Evolutionary conservation across 371 early-diverging fungal species (phyloP).

Genomic region (Mucor indicus): DNA sequence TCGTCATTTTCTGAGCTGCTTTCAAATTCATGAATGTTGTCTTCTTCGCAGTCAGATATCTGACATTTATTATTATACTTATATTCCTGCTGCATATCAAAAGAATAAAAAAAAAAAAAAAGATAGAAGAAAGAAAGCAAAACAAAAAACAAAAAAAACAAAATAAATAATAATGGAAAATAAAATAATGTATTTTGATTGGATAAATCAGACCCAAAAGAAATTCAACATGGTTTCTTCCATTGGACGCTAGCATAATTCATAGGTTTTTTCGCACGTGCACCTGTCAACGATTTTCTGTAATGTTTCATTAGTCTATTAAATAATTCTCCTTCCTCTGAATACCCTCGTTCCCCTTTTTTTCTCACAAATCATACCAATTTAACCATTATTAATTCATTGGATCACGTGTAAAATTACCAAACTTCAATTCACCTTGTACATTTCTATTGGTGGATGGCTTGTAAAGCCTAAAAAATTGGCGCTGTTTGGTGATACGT

Average conservation of each 20-base stretch:
- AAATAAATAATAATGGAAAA: not conserved
- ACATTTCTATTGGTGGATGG: too few relatives aligned
- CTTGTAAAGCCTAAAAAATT: too few relatives aligned
- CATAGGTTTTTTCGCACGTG: too few relatives aligned
- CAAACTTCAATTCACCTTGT: too few relatives aligned
- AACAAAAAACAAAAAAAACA: slow-evolving; percentile 2
- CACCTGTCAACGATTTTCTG: too few relatives aligned
- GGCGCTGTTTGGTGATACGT: too few relatives aligned
- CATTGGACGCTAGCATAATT: not conserved
- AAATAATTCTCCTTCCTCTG: too few relatives aligned
- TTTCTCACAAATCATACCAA: too few relatives aligned
- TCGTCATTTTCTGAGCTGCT: slow-evolving; percentile 19
- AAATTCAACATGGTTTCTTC: slow-evolving; percentile 5
- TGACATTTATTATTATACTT: slow-evolving; percentile 21
- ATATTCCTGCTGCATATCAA: not conserved
- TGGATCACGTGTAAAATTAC: too few relatives aligned
- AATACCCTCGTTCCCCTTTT: too few relatives aligned
- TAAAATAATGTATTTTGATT: not conserved
- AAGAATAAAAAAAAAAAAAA: not conserved
- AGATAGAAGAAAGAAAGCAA: not conserved
- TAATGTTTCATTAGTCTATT: too few relatives aligned
- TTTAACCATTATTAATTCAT: too few relatives aligned
- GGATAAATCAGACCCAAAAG: slow-evolving; percentile 9
- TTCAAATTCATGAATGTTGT: slow-evolving; percentile 7
- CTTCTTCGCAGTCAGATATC: slow-evolving; percentile 30